phyloP scores from a whole-genome alignment of 1,284 basidiomycete genomes.

The Cerrena zonata region DNA sequence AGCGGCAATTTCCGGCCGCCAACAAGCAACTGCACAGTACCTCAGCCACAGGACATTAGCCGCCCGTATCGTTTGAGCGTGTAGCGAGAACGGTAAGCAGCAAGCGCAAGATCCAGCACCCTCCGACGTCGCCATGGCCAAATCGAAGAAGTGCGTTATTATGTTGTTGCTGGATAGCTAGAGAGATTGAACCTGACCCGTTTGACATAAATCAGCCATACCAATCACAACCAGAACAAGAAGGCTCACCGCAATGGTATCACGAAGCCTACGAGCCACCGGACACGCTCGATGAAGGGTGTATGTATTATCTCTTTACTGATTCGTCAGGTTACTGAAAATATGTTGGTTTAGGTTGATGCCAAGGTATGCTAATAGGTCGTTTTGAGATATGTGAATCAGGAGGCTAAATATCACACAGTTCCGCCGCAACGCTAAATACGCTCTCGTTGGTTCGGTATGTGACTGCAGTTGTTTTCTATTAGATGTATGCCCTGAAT shows the following conservation, averaged over 20 bases:
- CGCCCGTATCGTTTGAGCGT: constrained; percentile 3
- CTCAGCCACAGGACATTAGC: constrained; percentile 13
- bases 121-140: constrained; percentile 59
- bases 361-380: constrained; percentile 57
- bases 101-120: constrained; percentile 24
- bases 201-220: constrained; percentile 48
- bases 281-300: constrained; percentile 85
- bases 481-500: constrained; percentile 3
- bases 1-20: background rate
- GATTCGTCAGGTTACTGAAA: background rate
- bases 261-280: constrained; percentile 71
- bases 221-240: constrained; percentile 89
- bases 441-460: constrained; percentile 76
- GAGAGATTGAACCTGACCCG: constrained; percentile 9
- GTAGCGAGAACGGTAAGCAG: constrained; percentile 15
- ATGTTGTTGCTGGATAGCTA: background rate
- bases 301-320: constrained; percentile 46
- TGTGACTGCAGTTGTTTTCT: constrained; percentile 29
- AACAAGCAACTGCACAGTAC: constrained; percentile 10
- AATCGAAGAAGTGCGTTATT: constrained; percentile 70
- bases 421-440: constrained; percentile 84
- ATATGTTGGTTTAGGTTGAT: constrained; percentile 56
- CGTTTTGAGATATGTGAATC: constrained; percentile 7
- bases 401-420: constrained; percentile 26
- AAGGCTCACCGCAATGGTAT: constrained; percentile 98